These are phyloP conservation scores for Pleurotus sapidus DNA, from an alignment of 768 basidiomycete genomes.

Conservation along the genomic window DNA sequence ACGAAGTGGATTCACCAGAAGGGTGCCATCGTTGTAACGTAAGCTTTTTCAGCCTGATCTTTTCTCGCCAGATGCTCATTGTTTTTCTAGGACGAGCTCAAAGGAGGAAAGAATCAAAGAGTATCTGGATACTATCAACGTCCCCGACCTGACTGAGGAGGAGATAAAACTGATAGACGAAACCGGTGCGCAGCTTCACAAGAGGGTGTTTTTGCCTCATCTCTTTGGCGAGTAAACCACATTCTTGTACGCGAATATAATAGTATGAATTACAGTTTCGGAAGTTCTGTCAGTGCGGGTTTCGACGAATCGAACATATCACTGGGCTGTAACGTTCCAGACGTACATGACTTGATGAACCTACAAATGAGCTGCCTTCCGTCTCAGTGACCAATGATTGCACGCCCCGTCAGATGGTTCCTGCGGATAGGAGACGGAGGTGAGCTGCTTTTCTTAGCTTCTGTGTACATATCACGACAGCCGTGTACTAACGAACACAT, in stretches of 20 bases:
- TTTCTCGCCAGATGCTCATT: neutral
- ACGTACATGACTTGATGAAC: too few species aligned
- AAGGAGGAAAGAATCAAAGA: conserved; percentile 45
- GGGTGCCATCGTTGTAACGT: conserved; percentile 66
- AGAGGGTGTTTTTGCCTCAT: conserved; percentile 37
- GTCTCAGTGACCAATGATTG: neutral
- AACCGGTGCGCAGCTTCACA: conserved; percentile 46
- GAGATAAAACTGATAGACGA: conserved; percentile 63
- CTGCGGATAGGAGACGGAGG: conserved; percentile 4
- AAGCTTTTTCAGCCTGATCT: conserved; percentile 16
- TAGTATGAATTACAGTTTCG: too few species aligned
- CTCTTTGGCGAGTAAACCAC: conserved; percentile 29
- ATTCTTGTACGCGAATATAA: neutral
- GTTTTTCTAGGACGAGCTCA: conserved; percentile 39
- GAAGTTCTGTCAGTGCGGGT: too few species aligned
- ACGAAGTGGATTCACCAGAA: conserved; percentile 67
- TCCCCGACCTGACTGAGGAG: conserved; percentile 53
- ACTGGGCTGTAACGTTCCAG: too few species aligned
- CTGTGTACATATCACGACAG: neutral
- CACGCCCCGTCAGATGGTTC: neutral
- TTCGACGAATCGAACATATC: too few species aligned
- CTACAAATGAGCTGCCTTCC: neutral
- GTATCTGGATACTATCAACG: conserved; percentile 32
- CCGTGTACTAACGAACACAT: conserved; percentile 5
- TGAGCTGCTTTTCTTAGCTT: conserved; percentile 2